These are phyloP conservation scores for Tephrocybe rancida DNA, from an alignment of 768 basidiomycete genomes.

Conservation along the genomic window DNA sequence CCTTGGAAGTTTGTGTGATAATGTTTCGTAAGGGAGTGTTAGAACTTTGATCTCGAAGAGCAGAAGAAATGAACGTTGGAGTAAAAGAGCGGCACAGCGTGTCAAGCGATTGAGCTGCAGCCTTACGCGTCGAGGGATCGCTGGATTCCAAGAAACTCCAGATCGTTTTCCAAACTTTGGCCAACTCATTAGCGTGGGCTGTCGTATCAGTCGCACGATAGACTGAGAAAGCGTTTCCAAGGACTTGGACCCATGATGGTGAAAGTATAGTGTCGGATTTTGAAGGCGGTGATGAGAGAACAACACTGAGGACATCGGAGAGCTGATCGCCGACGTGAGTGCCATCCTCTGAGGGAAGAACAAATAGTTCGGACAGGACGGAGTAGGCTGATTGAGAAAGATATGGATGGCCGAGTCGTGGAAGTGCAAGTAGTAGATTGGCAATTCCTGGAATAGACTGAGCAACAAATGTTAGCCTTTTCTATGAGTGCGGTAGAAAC, in stretches of 20 bases:
- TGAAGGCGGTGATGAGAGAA: conserved; percentile 69
- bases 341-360: conserved; percentile 51
- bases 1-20: conserved; percentile 62
- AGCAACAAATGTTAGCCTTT: conserved; percentile 3
- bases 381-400: conserved; percentile 88
- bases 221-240: conserved; percentile 74
- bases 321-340: conserved; percentile 55
- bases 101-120: conserved; percentile 64
- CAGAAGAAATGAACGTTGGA: conserved; percentile 55
- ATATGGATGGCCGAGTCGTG: conserved; percentile 87
- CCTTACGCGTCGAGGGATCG: conserved; percentile 60
- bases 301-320: conserved; percentile 61
- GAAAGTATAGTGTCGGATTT: conserved; percentile 69
- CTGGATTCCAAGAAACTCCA: conserved; percentile 81
- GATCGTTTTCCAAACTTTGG: conserved; percentile 69
- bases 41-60: conserved; percentile 47
- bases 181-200: conserved; percentile 54
- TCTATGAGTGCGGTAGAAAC: conserved; percentile 4
- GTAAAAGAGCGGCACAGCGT: conserved; percentile 74
- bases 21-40: conserved; percentile 65
- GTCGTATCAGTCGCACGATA: conserved; percentile 54
- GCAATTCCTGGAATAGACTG: conserved; percentile 77
- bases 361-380: conserved; percentile 81
- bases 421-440: conserved; percentile 73
- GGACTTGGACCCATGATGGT: conserved; percentile 77